Base-by-base conservation (phyloP, 805 yeast genomes). In the Cyberlindnera galapagoensis region DNA sequence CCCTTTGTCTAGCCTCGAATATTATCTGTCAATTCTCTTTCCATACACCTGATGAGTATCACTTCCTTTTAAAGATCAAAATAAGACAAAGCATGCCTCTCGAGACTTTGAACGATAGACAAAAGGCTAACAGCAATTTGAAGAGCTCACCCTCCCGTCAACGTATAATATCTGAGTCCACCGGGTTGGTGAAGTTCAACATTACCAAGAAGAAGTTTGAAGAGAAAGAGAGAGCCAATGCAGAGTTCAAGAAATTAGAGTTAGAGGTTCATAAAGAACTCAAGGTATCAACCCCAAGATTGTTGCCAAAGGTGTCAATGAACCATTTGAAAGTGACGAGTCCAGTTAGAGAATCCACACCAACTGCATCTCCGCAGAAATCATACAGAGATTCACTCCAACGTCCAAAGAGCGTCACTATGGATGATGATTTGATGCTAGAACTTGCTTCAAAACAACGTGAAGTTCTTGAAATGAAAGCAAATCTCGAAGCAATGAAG, bases 401-500 rank as follows among this genome's bases (percentile, higher is more conserved):
- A 8, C 12, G 9, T 20, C 20, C n/a, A 20, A 19, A 20, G 11
- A 6, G 14, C 5, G 11, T 16, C 11, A 25, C 12, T 11, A 9
- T 40, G 9, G 38, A 46, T 17, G 47, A 45, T 9, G 30, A 38
- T 5, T 11, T 69, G 12, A 45, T 69, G 22, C 62, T 52, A 32
- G 51, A 54, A 26, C 42, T 69, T 31, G 75, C 81, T 0, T 45
- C 65, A 3, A 76, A 76, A 46, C 79, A 75, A 44, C 62, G 76
- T 38, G 65, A 65, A 34, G 63, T 76, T 7, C 39, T 63, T 12
- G 79, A 74, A 30, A 48, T 71, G 35, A 69, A 67, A 44, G 54
- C 60, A n/a, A 60, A 61, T 21, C 47, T 63, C 33, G 57, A 59
- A 10, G 24, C 35, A 6, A 42, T 60, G 20, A 56, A 60, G 38